phyloP scores from a whole-genome alignment of 768 basidiomycete genomes.

The Rhizopogon rudus region DNA sequence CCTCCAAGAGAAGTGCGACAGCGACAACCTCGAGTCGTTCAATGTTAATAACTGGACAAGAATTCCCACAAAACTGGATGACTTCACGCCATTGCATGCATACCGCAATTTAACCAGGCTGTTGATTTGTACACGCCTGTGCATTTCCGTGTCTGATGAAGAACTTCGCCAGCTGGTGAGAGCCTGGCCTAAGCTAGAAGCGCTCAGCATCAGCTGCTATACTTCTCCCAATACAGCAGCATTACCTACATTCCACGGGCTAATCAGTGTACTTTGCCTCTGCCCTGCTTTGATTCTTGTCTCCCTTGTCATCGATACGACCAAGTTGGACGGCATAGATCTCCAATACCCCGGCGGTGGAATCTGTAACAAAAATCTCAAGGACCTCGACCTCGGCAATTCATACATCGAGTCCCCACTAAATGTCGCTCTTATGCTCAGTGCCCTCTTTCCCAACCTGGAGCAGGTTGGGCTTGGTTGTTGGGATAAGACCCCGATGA shows the following conservation, averaged over 20 bases:
- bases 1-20: not conserved
- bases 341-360: not conserved
- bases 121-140: not conserved
- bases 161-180: conserved; percentile 10
- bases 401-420: conserved; percentile 8
- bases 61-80: not conserved
- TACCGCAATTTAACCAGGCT: not conserved
- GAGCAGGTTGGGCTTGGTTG: conserved; percentile 13
- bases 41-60: no score
- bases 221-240: not conserved
- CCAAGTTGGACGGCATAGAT: not conserved
- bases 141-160: conserved; percentile 13
- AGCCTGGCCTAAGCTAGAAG: conserved; percentile 19
- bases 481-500: conserved; percentile 15
- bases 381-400: conserved; percentile 14
- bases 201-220: conserved; percentile 14
- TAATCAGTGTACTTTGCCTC: conserved; percentile 4
- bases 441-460: conserved; percentile 14
- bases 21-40: not conserved
- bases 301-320: conserved; percentile 17
- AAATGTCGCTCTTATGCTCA: conserved; percentile 11
- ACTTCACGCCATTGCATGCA: not conserved
- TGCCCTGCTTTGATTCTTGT: conserved; percentile 13
- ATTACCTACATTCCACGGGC: conserved; percentile 8
- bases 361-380: not conserved